Evolutionary conservation across 2,329 filamentous ascomycete genomes (phyloP), one percentile per base, ranked within the genome.

Genomic region (Clarireedia paspali): DNA sequence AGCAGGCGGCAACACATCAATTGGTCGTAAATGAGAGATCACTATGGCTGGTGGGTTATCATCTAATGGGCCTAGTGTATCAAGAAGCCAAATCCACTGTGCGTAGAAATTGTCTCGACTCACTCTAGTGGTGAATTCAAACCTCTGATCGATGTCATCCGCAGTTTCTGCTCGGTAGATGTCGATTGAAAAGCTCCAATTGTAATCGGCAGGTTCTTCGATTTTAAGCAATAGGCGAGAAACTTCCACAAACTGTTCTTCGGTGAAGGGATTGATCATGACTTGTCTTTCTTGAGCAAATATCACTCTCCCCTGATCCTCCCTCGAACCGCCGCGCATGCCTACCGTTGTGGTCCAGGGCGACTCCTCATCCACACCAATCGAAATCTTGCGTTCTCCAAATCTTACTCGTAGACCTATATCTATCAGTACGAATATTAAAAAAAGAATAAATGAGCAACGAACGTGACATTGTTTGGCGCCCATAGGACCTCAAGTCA

Each of bases 401-500:
- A 50, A 24, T 26, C 12, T 50, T 38, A 34, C 26, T 24, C 30
- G 53, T 17, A 46, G 53, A 36, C 46, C 53, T 55, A 6, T 26
- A 17, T 14, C 15, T 36, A n/a, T 55, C 26, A 55, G 53, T 20
- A 27, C 6, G n/a, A 36, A 27, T 12, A 20, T 26, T 34, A 5
- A 7, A 7, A 20, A 36, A n/a, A 27, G 9, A 26, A 17, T 17
- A 23, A 12, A 20, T 7, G 20, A 24, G 10, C 12, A 44, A 55
- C 53, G 14, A 44, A 55, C 53, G 53, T 36, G 65, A 62, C 12
- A 68, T 57, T 24, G 60, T 63, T 4, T 62, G 63, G 55, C 58
- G 64, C 0, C 65, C 67, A 55, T 60, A 59, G 24, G 58, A 52
- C 45, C 67, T 63, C 44, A 68, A 63, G 39, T 60, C 17, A 55